Conservation (phyloP, 257 asterid genomes). For the Apocynum venetum region DNA sequence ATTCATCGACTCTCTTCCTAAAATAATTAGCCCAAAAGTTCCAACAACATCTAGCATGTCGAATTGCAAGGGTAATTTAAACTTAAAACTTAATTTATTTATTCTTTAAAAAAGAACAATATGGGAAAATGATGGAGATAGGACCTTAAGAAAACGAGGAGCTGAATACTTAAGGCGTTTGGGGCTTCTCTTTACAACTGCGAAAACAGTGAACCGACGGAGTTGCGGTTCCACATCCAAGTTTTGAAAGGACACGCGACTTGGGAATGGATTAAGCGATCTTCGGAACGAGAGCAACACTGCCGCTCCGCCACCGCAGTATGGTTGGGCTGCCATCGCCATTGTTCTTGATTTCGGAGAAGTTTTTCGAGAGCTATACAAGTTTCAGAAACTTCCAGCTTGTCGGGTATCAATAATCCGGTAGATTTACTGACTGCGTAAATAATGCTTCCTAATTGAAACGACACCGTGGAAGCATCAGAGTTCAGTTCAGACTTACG, state of each 20-base stretch:
- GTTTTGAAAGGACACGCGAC: conserved; percentile 22
- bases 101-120: no score
- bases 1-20: background rate
- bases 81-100: background rate
- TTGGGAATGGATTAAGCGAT: conserved; percentile 27
- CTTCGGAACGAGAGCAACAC: conserved; percentile 37
- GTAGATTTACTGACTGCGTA: background rate
- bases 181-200: conserved; percentile 73
- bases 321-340: conserved; percentile 43
- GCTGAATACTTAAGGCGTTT: conserved; percentile 83
- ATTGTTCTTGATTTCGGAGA: conserved; percentile 18
- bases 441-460: background rate
- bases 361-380: background rate
- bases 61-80: background rate
- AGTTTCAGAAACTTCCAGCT: background rate
- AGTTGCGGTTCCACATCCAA: conserved; percentile 9
- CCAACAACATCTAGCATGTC: background rate
- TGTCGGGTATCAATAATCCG: background rate
- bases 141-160: conserved; percentile 77
- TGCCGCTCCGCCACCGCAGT: conserved; percentile 25
- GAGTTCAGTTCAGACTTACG: background rate
- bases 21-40: background rate
- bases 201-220: conserved; percentile 41
- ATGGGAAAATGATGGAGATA: background rate
- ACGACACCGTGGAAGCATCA: background rate